Evolutionary conservation across 176 grass and related monocot species (phyloP).

Genomic region (Sorghum bicolor): DNA sequence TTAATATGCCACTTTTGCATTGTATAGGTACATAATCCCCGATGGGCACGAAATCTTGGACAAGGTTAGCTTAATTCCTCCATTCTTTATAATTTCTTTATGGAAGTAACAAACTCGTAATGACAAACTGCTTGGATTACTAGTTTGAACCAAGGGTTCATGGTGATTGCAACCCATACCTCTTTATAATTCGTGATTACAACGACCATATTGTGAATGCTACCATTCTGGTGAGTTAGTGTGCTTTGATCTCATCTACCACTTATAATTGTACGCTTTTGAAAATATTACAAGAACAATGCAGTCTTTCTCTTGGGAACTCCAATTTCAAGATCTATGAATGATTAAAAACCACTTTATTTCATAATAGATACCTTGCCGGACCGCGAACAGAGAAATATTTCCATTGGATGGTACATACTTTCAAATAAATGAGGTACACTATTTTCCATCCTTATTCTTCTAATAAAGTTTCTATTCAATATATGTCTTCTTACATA

Average conservation of each 20-base stretch:
- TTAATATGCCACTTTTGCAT: not conserved
- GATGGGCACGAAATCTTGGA: not conserved
- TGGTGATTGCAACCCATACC: not conserved
- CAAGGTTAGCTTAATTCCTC: not conserved
- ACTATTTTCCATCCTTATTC: not conserved
- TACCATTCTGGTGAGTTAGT: not conserved
- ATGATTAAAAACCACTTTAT: not conserved
- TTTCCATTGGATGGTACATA: constrained; percentile 1
- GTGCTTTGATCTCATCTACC: not conserved
- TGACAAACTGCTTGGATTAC: not conserved
- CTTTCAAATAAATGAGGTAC: not conserved
- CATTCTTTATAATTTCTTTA: not conserved
- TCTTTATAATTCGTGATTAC: not conserved
- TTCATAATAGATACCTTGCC: not conserved
- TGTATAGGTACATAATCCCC: not conserved
- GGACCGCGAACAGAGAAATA: not conserved
- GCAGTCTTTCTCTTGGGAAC: not conserved
- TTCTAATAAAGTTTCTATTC: not conserved
- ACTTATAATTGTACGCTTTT: not conserved
- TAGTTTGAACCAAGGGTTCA: not conserved
- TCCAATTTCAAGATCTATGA: not conserved
- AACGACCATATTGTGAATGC: not conserved
- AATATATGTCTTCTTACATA: not conserved
- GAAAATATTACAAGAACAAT: not conserved
- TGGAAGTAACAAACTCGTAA: not conserved